These are phyloP conservation scores for Penicillium expansum DNA, from an alignment of 2,329 filamentous ascomycete species.

Conservation along the genomic window DNA sequence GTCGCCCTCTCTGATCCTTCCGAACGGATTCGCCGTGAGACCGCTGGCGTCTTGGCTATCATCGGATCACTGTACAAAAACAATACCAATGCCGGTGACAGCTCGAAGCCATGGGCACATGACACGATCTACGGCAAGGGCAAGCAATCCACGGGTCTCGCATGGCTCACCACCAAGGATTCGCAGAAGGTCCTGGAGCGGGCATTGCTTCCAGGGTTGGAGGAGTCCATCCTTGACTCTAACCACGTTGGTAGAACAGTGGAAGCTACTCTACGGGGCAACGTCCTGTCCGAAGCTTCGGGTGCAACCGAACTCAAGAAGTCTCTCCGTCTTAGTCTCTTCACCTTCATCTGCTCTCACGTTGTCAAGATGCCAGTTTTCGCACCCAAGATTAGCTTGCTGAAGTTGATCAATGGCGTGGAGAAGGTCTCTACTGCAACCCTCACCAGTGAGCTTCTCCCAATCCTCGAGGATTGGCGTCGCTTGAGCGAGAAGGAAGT, in stretches of 20 bases:
- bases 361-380: slow-evolving; percentile 65
- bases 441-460: slow-evolving; percentile 73
- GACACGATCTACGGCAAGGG: slow-evolving; percentile 62
- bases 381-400: slow-evolving; percentile 65
- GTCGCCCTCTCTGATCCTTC: slow-evolving; percentile 72
- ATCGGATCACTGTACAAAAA: slow-evolving; percentile 54
- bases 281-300: slow-evolving; percentile 28
- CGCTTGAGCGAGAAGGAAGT: slow-evolving; percentile 54
- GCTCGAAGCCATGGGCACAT: slow-evolving; percentile 57
- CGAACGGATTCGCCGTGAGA: slow-evolving; percentile 71
- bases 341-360: slow-evolving; percentile 73
- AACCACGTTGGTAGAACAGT: slow-evolving; percentile 67
- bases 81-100: slow-evolving; percentile 42
- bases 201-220: slow-evolving; percentile 70
- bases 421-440: slow-evolving; percentile 68
- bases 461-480: slow-evolving; percentile 69
- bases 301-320: slow-evolving; percentile 59
- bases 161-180: slow-evolving; percentile 60
- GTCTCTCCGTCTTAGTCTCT: slow-evolving; percentile 61
- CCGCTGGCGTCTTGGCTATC: slow-evolving; percentile 63
- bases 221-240: slow-evolving; percentile 81
- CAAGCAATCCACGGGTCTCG: slow-evolving; percentile 47
- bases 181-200: slow-evolving; percentile 61
- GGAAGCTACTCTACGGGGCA: slow-evolving; percentile 58
- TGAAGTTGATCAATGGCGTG: slow-evolving; percentile 71